Evolutionary conservation across 345 rosid genomes (phyloP).

Genomic region (Durio zibethinus): DNA sequence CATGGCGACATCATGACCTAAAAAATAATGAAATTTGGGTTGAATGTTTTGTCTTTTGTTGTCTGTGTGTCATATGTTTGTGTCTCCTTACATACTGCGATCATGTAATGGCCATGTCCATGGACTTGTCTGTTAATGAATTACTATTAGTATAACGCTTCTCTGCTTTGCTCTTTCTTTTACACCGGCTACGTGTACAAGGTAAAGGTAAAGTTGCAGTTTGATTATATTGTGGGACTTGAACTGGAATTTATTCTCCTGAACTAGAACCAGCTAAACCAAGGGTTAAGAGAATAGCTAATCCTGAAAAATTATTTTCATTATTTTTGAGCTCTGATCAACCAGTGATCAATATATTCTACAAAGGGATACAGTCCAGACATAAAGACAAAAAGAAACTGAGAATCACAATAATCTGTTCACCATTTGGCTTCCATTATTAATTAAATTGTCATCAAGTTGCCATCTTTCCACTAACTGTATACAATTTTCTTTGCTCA

Average conservation of each 20-base stretch:
- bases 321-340: background rate
- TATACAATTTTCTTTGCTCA: no score
- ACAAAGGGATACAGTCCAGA: background rate
- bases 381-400: background rate
- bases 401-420: background rate
- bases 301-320: background rate
- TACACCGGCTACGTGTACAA: background rate
- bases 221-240: background rate
- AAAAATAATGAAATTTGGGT: background rate
- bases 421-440: background rate
- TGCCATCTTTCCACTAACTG: background rate
- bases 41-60: background rate
- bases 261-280: background rate
- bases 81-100: conserved; percentile 3
- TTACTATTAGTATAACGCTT: conserved; percentile 14
- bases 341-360: background rate
- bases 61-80: conserved; percentile 5
- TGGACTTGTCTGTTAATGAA: conserved; percentile 31
- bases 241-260: background rate
- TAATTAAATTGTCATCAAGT: background rate
- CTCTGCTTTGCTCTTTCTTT: background rate
- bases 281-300: background rate
- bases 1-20: background rate
- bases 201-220: no score
- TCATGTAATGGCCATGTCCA: conserved; percentile 28